Conservation (phyloP, 1,284 basidiomycete genomes). For the Pyrrhoderma lamaoense region DNA sequence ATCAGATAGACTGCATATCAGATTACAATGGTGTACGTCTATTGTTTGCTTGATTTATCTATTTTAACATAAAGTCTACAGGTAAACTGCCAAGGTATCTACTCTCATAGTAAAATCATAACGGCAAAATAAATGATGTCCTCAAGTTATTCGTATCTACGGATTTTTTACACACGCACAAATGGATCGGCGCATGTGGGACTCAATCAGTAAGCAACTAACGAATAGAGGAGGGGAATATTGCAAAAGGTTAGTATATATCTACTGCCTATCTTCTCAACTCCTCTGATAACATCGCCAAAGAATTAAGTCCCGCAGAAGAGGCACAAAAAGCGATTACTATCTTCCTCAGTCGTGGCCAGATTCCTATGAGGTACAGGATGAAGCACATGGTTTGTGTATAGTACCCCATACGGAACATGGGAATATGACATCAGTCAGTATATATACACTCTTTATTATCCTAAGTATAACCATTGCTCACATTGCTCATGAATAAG, state of each 20-base stretch:
- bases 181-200: conserved; percentile 49
- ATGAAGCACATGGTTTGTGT: no score
- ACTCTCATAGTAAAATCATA: not conserved
- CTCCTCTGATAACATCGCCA: no score
- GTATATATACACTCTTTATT: no score
- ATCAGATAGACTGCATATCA: conserved; percentile 54
- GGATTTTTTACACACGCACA: conserved; percentile 58
- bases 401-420: no score
- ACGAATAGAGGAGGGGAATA: conserved; percentile 49
- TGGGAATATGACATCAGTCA: no score
- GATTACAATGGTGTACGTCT: conserved; percentile 34
- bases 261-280: no score
- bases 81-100: conserved; percentile 49
- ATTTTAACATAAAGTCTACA: conserved; percentile 23
- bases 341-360: no score
- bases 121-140: not conserved
- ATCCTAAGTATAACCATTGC: no score
- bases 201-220: conserved; percentile 36
- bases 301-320: no score
- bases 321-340: no score
- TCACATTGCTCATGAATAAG: conserved; percentile 25
- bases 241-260: conserved; percentile 18
- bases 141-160: conserved; percentile 49
- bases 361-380: no score
- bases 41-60: no score